Base-by-base conservation (phyloP, 768 basidiomycete genomes). In the Leccinum pellstonianum region DNA sequence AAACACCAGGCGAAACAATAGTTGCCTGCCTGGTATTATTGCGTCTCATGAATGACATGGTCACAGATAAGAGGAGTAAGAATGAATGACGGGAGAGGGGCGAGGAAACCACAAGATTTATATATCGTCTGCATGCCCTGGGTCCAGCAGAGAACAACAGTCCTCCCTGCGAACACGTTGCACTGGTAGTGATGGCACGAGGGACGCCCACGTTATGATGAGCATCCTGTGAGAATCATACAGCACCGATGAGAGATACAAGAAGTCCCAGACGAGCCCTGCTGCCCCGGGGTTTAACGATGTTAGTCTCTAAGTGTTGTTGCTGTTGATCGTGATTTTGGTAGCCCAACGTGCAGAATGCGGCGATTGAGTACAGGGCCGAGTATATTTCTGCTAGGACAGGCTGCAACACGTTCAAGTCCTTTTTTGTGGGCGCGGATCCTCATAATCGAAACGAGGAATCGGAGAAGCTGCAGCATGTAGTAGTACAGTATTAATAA, bases 391-490 rank as follows among this genome's bases (percentile, higher is more conserved):
- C 19, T 33, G 8, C 47, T 17, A 8, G n/a, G 15, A 43, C 25
- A 35, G 27, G 27, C 27, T 27, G 21, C 8, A 46, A 53, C 46
- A 55, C 9, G 41, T 41, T 19, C 54, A 58, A 50, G 57, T 53
- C 15, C 55, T 56, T 50, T 17, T 57, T 51, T 57, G 62, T 57
- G 23, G 31, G 56, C 56, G 65, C 33, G 7, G 58, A 60, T 60
- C 58, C 47, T 25, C 38, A 33, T 27, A 25, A 19, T 17, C 17
- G 37, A 53, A 47, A 54, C 12, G 10, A 21, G 6, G 33, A 12
- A 2, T 41, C 38, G 2, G 14, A 41, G 41, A n/a, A 41, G 17
- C 41, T 41, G 41, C 41, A n/a, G 4, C 17, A 37, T 5, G 4
- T 5, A 12, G 33, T 33, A 29, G 27, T 29, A 33, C 11, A 33